These are phyloP conservation scores for Vigna nakashimae DNA, from an alignment of 306 rosid genomes.

Conservation along the genomic window DNA sequence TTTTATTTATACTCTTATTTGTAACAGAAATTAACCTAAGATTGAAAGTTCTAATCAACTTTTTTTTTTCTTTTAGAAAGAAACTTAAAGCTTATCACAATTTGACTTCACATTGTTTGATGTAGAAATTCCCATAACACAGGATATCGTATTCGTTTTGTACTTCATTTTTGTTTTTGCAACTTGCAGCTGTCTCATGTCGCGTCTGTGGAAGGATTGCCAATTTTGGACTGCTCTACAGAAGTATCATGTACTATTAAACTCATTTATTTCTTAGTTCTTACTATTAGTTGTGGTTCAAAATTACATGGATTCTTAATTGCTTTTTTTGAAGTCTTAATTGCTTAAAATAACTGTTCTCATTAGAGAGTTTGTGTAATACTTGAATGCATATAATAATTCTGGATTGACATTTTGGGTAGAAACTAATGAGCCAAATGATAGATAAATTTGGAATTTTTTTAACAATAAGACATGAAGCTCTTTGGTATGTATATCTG, in stretches of 20 bases:
- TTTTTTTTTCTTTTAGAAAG: neutral
- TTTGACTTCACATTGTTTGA: conserved; percentile 24
- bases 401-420: conserved; percentile 13
- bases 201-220: conserved; percentile 76
- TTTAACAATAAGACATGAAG: conserved; percentile 24
- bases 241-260: conserved; percentile 74
- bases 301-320: neutral
- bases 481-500: too few species aligned
- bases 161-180: conserved; percentile 26
- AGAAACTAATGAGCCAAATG: conserved; percentile 10
- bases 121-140: conserved; percentile 9
- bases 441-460: conserved; percentile 1
- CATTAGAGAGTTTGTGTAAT: conserved; percentile 18
- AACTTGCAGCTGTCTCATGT: conserved; percentile 77
- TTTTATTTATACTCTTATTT: too few species aligned
- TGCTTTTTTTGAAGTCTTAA: conserved; percentile 14
- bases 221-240: conserved; percentile 76
- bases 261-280: conserved; percentile 27
- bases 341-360: conserved; percentile 12
- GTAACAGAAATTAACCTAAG: conserved; percentile 23
- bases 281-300: conserved; percentile 32
- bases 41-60: conserved; percentile 21
- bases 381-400: conserved; percentile 11
- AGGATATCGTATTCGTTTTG: conserved; percentile 33
- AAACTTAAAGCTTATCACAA: conserved; percentile 16